Conservation (phyloP, 2,329 filamentous ascomycete species). For the Drechslerella dactyloides region DNA sequence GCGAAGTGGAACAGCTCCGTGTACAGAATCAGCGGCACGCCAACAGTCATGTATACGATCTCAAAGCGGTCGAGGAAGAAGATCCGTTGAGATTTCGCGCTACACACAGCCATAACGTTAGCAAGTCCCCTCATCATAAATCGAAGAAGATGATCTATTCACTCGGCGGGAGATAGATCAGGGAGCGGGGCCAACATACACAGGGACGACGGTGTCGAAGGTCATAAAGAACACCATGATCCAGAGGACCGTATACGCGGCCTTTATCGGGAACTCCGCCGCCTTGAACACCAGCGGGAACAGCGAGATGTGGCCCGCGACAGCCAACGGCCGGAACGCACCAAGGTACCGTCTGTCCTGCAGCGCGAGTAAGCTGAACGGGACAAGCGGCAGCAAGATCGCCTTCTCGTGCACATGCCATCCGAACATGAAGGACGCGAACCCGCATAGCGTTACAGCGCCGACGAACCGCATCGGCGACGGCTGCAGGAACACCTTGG, state of each 20-base stretch:
- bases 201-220: constrained; percentile 87
- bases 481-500: constrained; percentile 80
- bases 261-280: constrained; percentile 92
- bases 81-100: constrained; percentile 68
- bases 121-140: too few species aligned
- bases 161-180: too few species aligned
- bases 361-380: constrained; percentile 89
- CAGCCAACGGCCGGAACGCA: constrained; percentile 87
- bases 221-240: constrained; percentile 81
- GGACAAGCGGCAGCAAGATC: constrained; percentile 89
- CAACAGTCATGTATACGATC: constrained; percentile 84
- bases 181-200: constrained; percentile 64
- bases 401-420: constrained; percentile 99
- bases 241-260: constrained; percentile 90
- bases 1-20: constrained; percentile 81
- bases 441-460: constrained; percentile 88
- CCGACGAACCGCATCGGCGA: constrained; percentile 90
- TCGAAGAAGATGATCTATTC: too few species aligned
- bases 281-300: constrained; percentile 93
- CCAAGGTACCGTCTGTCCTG: constrained; percentile 88
- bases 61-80: constrained; percentile 92
- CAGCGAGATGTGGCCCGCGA: constrained; percentile 91
- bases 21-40: constrained; percentile 87
- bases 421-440: constrained; percentile 94
- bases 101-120: background rate